Evolutionary conservation across 1,284 basidiomycete genomes (phyloP), one percentile per base, ranked within the genome.

Genomic region (Somion occarium): DNA sequence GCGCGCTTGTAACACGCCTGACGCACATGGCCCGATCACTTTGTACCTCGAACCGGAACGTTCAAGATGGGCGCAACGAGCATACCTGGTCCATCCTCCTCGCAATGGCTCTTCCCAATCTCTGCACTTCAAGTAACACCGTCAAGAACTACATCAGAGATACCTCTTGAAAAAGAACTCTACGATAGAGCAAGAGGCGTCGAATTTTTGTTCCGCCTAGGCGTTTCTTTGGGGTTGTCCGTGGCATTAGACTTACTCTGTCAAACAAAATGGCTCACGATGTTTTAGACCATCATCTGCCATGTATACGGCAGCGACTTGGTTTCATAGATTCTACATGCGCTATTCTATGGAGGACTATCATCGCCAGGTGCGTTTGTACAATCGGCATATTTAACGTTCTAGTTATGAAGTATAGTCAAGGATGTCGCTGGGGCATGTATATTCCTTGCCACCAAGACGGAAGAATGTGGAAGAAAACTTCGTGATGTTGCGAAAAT

Each of bases 311-410:
- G 92, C 91, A 15, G 88, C 91, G 24, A 90, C 88, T 3, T 92
- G 92, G 79, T 88, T 96, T 56, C 94, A 97, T 68, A 82, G 94
- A 12, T 97, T 97, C 70, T 97, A 91, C 71, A 94, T 97, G 92
- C 81, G 94, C 49, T 85, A 83, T 62, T 84, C 92, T n/a, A 78
- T 93, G 76, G 80, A 86, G 61, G 85, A 92, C 61, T 88, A 91
- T 65, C 80, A 86, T 64, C 81, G 86, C 56, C 88, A 89, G 73
- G 88, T 88, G 48, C 30, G 48, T 45, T 44, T 30, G 15, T 15
- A 45, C 23, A 5, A 18, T 20, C 49, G 49, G 5, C 20, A 15
- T 46, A 44, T 42, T 39, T 38, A 51, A 53, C 60, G 34, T 38
- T 25, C 22, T 44, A 18, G 15, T 42, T 19, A 41, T 19, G n/a